Percentiles rank a stretch among this genome's conserved stretches.
These are phyloP conservation scores for Boletus rubroflammeus DNA, from an alignment of 768 basidiomycete species.

Conservation along the genomic window DNA sequence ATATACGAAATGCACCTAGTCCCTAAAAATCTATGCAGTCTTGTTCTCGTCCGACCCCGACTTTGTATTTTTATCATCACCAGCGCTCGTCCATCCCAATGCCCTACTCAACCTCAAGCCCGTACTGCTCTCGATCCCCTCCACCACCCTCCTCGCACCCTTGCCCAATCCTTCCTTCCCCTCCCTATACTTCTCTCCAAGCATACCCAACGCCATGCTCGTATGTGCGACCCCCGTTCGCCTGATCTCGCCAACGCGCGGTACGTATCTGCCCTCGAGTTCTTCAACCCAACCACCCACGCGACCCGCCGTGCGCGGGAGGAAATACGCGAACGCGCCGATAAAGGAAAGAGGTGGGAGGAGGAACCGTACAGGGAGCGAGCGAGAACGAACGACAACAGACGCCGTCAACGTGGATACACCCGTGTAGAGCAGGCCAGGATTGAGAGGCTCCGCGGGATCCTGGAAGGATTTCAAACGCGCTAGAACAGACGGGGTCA, in stretches of 20 bases:
- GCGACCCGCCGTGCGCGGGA: slow-evolving; percentile 77
- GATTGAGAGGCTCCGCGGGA: slow-evolving; percentile 77
- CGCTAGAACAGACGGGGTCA: slow-evolving; percentile 38
- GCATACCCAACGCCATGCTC: slow-evolving; percentile 53
- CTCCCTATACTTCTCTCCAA: slow-evolving; percentile 48
- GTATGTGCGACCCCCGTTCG: slow-evolving; percentile 59
- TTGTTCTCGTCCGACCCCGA: slow-evolving; percentile 14
- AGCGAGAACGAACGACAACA: slow-evolving; percentile 77
- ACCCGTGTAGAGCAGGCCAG: slow-evolving; percentile 87
- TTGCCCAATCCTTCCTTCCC: slow-evolving; percentile 43
- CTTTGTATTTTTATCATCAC: slow-evolving; percentile 13
- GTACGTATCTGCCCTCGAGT: slow-evolving; percentile 71
- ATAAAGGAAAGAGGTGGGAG: slow-evolving; percentile 76
- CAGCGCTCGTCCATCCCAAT: slow-evolving; percentile 40
- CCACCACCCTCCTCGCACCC: slow-evolving; percentile 46
- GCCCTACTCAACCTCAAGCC: slow-evolving; percentile 69
- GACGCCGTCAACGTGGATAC: slow-evolving; percentile 86
- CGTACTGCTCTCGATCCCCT: slow-evolving; percentile 61
- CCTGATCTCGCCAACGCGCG: slow-evolving; percentile 65
- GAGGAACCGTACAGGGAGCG: slow-evolving; percentile 61
- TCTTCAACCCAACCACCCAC: slow-evolving; percentile 59
- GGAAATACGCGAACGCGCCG: slow-evolving; percentile 74
- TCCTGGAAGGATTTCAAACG: slow-evolving; percentile 82
- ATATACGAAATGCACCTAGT: not conserved
- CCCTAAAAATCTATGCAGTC: slow-evolving; percentile 6